These are phyloP conservation scores for Amylostereum areolatum DNA, from an alignment of 1,284 basidiomycete genomes.

Conservation along the genomic window DNA sequence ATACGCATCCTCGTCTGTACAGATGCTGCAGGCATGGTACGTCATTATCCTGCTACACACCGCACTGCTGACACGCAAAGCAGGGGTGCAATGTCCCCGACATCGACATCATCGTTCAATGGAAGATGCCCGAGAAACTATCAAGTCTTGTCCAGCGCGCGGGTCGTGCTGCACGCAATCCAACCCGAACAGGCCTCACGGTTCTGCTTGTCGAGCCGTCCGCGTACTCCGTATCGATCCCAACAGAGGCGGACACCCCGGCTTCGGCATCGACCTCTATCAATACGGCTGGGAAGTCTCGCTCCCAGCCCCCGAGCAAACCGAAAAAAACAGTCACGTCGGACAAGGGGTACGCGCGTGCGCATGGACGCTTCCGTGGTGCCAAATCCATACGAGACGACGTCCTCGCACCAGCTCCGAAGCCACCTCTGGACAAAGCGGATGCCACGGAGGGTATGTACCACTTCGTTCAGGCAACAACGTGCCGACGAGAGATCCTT, in stretches of 20 bases:
- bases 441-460: slow-evolving; percentile 11
- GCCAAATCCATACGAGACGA: neutral
- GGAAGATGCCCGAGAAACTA: slow-evolving; percentile 17
- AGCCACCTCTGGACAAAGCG: slow-evolving; percentile 1
- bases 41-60: neutral
- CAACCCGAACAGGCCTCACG: slow-evolving; percentile 9
- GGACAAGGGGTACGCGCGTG: neutral
- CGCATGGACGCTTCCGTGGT: neutral
- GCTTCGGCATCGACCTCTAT: too few species aligned
- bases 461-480: slow-evolving; percentile 12
- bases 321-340: neutral
- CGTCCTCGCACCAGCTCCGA: neutral
- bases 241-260: neutral
- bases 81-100: slow-evolving; percentile 21
- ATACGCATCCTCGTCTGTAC: slow-evolving; percentile 18
- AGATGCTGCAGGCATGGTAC: slow-evolving; percentile 28
- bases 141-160: slow-evolving; percentile 20
- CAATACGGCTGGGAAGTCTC: neutral
- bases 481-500: slow-evolving; percentile 11
- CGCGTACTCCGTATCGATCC: slow-evolving; percentile 7
- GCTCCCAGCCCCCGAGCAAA: neutral
- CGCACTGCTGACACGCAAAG: neutral
- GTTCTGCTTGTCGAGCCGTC: slow-evolving; percentile 17
- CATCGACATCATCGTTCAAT: slow-evolving; percentile 19
- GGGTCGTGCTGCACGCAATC: slow-evolving; percentile 16